Conservation (phyloP, 2,329 filamentous ascomycete genomes). For the Penicillium sp. region DNA sequence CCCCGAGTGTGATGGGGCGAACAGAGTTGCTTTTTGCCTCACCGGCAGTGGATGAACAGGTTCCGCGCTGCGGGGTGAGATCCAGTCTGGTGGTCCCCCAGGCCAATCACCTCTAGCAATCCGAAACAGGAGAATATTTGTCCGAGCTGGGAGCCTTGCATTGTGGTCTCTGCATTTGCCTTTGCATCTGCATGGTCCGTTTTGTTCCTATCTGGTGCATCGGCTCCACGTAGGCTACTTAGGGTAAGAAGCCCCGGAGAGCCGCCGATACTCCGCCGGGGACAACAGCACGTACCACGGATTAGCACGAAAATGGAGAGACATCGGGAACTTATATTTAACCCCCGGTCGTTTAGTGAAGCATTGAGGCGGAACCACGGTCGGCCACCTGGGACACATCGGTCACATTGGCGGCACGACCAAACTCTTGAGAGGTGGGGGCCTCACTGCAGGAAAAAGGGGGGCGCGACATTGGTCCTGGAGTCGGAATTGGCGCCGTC, state of each 20-base stretch:
- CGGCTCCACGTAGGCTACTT: neutral
- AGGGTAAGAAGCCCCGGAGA: conserved; percentile 1
- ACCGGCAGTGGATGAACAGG: conserved; percentile 26
- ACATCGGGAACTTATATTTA: neutral
- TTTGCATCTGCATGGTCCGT: conserved; percentile 8
- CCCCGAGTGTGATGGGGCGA: neutral
- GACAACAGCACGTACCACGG: neutral
- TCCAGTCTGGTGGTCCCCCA: conserved; percentile 1
- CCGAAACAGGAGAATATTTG: conserved; percentile 18
- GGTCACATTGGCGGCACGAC: neutral
- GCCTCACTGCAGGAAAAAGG: conserved; percentile 4
- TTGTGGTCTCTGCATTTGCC: neutral
- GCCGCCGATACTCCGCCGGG: neutral
- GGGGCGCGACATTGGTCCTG: neutral
- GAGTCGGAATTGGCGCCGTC: neutral
- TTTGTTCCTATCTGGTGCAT: conserved; percentile 14
- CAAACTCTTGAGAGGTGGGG: neutral
- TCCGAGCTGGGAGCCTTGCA: conserved; percentile 33
- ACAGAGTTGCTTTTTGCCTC: conserved; percentile 13
- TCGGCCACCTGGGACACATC: neutral
- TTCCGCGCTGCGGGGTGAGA: conserved; percentile 30
- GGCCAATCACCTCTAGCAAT: conserved; percentile 24
- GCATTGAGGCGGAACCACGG: conserved; percentile 5
- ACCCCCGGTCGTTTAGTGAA: conserved; percentile 4
- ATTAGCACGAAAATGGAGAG: neutral